Base-by-base conservation (phyloP, 805 yeast species). In the Cyberlindnera nakhonratchasimensis region DNA sequence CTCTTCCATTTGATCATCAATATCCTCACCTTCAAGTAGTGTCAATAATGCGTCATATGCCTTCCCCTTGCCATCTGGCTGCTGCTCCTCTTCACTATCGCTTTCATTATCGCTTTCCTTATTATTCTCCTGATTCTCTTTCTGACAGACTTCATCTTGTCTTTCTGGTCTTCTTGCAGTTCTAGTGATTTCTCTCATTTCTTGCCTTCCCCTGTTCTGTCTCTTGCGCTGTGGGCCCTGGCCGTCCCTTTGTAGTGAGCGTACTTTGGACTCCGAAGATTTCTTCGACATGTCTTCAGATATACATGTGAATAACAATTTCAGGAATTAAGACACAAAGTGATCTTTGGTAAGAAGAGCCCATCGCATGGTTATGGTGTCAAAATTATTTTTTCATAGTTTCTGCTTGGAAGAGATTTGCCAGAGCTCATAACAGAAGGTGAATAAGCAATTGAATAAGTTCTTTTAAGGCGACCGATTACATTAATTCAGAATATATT, bases 21-120 rank as follows among this genome's bases (percentile, higher is more conserved):
- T 59, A 13, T 62, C 59, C 47, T 71, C 62, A 38, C 51, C 54
- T 25, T 54, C 51, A 16, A 34, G 12, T 3, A 34, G 30, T 6
- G 86, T 77, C 55, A 85, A 59, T 37, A 85, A 64, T 1, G 91
- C 90, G 51, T 75, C 72, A 60, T 85, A 84, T 0, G 84, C 85
- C 53, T 69, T 67, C 3, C 72, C 70, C 24, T 62, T 55, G 2
- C 54, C 61, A 1, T 21, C 68, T 5, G 47, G 56, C 40, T 52
- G 8, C 23, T 34, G 23, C 30, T 34, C 29, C 16, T 25, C 37
- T 23, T 34, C 37, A 5, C 23, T 24, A 8, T 34, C 62, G 39
- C 51, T 54, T 24, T 54, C 51, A 17, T 53, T 54, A 19, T 43
- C 53, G 29, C n/a, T 12, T 12, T 26, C 29, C 6, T 6, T 6